phyloP scores from a whole-genome alignment of 75 land plant genomes.

The Pinus taeda region DNA sequence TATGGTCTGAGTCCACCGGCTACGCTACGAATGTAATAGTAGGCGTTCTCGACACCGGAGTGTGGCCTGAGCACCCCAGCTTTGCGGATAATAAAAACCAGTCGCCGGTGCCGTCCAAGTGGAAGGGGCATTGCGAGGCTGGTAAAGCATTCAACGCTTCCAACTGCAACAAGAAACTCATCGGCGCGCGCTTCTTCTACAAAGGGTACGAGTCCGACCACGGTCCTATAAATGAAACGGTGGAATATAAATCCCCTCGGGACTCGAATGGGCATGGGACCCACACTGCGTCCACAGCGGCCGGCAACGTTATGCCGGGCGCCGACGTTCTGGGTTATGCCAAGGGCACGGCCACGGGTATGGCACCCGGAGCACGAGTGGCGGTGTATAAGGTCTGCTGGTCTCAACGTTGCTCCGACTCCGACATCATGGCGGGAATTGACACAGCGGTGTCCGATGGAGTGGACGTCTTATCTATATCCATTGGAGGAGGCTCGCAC shows the following conservation, averaged over 20 bases:
- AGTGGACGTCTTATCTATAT: too few species aligned
- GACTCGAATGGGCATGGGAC: conserved; percentile 24
- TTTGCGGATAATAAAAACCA: background rate
- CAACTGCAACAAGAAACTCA: background rate
- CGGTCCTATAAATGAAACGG: background rate
- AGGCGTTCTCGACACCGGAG: conserved; percentile 46
- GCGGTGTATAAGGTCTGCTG: conserved; percentile 26
- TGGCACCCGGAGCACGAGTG: conserved; percentile 15
- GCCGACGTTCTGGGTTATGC: conserved; percentile 15
- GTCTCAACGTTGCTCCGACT: background rate
- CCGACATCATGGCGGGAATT: conserved; percentile 22
- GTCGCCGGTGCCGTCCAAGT: background rate
- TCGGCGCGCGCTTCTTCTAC: conserved; percentile 14
- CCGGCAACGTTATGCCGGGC: background rate
- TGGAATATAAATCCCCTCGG: background rate
- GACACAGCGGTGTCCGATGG: conserved; percentile 18
- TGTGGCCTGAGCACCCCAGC: conserved; percentile 30
- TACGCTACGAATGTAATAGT: conserved; percentile 42
- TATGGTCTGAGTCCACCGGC: too few species aligned
- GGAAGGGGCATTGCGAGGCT: conserved; percentile 21
- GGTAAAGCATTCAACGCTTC: conserved; percentile 16
- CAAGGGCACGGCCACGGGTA: conserved; percentile 18
- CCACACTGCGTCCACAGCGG: conserved; percentile 27
- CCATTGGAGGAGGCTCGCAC: too few species aligned
- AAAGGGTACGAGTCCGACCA: background rate